These are phyloP conservation scores for Quercus phellos DNA, from an alignment of 331 rosid species.

Conservation along the genomic window DNA sequence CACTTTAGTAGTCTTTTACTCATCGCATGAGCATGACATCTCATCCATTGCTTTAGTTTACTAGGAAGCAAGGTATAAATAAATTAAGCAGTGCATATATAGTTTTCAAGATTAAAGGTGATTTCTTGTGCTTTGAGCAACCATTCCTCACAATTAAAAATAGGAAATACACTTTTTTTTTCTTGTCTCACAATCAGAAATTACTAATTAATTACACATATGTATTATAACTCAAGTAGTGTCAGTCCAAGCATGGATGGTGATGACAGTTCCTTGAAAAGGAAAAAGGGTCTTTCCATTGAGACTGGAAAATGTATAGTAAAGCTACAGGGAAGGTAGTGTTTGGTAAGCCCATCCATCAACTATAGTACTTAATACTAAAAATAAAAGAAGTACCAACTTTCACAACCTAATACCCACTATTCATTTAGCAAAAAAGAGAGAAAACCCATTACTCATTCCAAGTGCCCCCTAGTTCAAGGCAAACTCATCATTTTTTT, in stretches of 20 bases:
- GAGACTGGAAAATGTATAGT: background rate
- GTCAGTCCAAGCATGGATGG: background rate
- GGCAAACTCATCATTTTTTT: background rate
- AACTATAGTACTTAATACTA: background rate
- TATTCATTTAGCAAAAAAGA: too few relatives aligned
- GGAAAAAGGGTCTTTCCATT: background rate
- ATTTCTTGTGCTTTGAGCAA: too few relatives aligned
- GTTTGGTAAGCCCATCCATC: constrained; percentile 1
- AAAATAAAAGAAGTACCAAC: background rate
- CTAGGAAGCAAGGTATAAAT: too few relatives aligned
- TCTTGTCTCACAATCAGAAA: too few relatives aligned
- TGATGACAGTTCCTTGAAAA: constrained; percentile 14
- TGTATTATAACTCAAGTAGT: background rate
- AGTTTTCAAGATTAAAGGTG: too few relatives aligned
- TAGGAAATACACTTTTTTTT: too few relatives aligned
- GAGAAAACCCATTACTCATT: background rate
- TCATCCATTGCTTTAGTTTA: too few relatives aligned
- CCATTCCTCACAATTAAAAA: too few relatives aligned
- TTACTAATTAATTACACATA: too few relatives aligned
- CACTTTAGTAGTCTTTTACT: too few relatives aligned
- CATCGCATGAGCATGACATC: too few relatives aligned
- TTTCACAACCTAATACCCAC: background rate
- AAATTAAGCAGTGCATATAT: too few relatives aligned
- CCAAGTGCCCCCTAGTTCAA: background rate
- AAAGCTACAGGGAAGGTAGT: background rate